Base-by-base conservation (phyloP, 495 filamentous ascomycete species). In the Aspergillus ellipticus region DNA sequence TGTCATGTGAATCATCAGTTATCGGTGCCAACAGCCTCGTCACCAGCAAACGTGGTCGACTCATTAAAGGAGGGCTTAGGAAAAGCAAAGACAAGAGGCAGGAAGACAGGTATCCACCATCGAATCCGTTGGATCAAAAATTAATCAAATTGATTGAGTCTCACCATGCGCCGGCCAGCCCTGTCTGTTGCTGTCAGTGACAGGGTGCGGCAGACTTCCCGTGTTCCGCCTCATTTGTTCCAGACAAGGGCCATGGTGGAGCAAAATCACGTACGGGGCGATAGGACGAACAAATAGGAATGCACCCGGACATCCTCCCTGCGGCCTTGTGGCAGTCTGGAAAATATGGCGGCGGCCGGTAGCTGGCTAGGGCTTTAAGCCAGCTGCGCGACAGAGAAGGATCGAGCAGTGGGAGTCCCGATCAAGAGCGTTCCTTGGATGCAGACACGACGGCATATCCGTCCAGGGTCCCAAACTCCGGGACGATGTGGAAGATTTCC, bases 191-290 rank as follows among this genome's bases (percentile, higher is more conserved):
- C 35, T 39, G 35, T n/a, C 45, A 48, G 45, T 48, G 45, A 48
- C 45, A 48, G 45, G 45, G 28, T 16, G 31, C 29, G 42, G 43
- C 52, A 54, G 42, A 33, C 52, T 37, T 54, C 52, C 52, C 52
- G 52, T 45, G 41, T 46, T 54, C 22, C 52, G 52, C 52, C 52
- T 54, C 52, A 54, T 45, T 54, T 54, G 42, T 46, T 46, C 52
- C 52, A 54, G 42, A 54, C 52, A 54, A 54, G 52, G 52, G 13
- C 28, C 22, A 13, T 17, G 22, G 45, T 48, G 45, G 45, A 48
- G 45, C 28, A 39, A 24, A 9, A 48, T 29, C 45, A 17, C 28
- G 10, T 24, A 48, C 45, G 45, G 45, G 45, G 22, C 45, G 45
- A 48, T 48, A 48, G 24, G 11, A 28, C 45, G 45, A 22, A 48